These are phyloP conservation scores for Cercospora nicotianae DNA, from an alignment of 2,329 filamentous ascomycete genomes.

Conservation along the genomic window DNA sequence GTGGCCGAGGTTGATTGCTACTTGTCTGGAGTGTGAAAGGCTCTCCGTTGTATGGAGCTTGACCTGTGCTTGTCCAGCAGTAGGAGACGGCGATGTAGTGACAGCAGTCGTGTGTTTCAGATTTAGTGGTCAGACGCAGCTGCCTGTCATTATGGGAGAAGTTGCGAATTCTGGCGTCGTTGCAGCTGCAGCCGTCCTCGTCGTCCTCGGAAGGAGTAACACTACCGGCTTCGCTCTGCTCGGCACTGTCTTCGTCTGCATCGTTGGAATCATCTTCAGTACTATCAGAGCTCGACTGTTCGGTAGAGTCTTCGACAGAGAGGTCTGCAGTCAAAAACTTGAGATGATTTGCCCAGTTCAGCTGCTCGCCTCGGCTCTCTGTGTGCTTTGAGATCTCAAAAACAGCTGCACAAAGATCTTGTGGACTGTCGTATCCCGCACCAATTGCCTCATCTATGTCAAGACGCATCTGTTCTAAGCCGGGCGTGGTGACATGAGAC, in stretches of 20 bases:
- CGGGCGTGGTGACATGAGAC: too few species aligned
- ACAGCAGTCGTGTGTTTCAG: background rate
- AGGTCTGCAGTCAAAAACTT: background rate
- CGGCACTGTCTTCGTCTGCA: background rate
- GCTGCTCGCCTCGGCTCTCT: background rate
- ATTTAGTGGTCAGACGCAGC: background rate
- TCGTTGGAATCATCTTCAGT: background rate
- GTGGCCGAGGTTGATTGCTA: background rate
- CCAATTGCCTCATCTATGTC: background rate
- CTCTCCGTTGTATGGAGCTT: background rate
- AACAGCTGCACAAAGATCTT: background rate
- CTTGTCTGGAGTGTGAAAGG: background rate
- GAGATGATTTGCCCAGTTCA: background rate
- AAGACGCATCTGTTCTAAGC: too few species aligned
- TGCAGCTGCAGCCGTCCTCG: background rate
- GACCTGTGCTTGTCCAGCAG: background rate
- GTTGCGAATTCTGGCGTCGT: background rate
- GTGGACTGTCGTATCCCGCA: background rate
- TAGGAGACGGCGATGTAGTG: background rate
- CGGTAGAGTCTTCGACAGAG: background rate
- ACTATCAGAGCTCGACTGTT: background rate
- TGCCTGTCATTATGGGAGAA: background rate
- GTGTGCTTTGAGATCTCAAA: background rate
- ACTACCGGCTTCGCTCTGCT: background rate
- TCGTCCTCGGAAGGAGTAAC: background rate